Base-by-base conservation (phyloP, 106 monocot genomes). In the Xerophyta viscosa region DNA sequence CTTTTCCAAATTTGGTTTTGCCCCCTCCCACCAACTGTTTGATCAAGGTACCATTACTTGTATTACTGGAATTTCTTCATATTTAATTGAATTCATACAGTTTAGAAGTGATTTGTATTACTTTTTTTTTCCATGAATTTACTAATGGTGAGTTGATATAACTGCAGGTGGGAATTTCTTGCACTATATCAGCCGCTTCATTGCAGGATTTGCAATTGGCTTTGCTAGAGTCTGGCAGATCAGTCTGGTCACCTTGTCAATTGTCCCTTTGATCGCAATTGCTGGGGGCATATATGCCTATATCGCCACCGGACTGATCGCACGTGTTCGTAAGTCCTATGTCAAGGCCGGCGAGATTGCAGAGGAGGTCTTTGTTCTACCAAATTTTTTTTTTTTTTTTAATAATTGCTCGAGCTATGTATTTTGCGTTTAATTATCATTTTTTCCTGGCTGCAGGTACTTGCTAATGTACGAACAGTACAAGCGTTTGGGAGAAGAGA, bases 401-500 rank as follows among this genome's bases (percentile, higher is more conserved):
- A n/a, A n/a, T n/a, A n/a, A n/a, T n/a, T n/a, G n/a, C n/a, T n/a
- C n/a, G n/a, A n/a, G n/a, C n/a, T n/a, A n/a, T n/a, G n/a, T n/a
- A n/a, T n/a, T n/a, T n/a, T n/a, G n/a, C n/a, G 15, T 2, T 8
- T 9, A 29, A 6, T 3, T 50, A 39, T 14, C 2, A 12, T 17
- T 8, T 31, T 50, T 50, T 41, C 20, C n/a, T n/a, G 3, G 4
- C 20, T 50, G 36, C 54, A 93, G 92, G 77, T 81, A 21, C 68
- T 98, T 27, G 90, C 86, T 21, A 98, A 89, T 63, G 81, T 98
- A 7, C 65, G 98, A 27, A 99, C 98, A 0, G 90, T 99, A 6
- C 86, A 99, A 30, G 90, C 98, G 14, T 99, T 90, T 56, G 2
- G 98, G 98, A 23, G 98, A 99, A 66, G 90, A 99, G 56, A 86